Base-by-base conservation (phyloP, 495 filamentous ascomycete species). In the Annulohypoxylon nitens region DNA sequence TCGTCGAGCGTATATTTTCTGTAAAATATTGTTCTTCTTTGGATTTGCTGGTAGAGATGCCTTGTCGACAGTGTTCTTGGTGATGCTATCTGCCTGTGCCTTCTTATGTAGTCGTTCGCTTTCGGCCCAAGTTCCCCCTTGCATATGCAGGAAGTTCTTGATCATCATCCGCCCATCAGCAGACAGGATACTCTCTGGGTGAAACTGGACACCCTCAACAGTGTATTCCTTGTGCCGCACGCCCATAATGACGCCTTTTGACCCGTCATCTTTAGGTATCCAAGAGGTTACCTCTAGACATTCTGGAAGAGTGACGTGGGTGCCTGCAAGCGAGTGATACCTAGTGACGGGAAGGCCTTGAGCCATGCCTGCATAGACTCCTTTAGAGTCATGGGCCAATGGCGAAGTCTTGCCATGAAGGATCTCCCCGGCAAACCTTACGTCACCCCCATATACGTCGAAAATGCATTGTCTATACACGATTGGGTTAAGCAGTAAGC, bases 241-340 rank as follows among this genome's bases (percentile, higher is more conserved):
- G 18, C 96, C 96, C 96, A 98, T 98, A 70, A 99, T 99, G 51
- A 98, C 89, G 10, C 90, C 89, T 70, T 90, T 91, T 16, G 84
- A 89, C 57, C 82, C 83, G 53, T 87, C 84, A n/a, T 85, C 85
- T 39, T 90, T 91, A n/a, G 88, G 83, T 16, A 91, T 91, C 90
- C 91, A 95, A n/a, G 97, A 97, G 0, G 93, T 91, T 12, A 98
- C 91, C 80, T 98, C 93, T 59, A 99, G 87, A 55, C 89, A 93
- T 20, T 92, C 87, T 6, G 96, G 96, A 25, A 99, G 87, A 6
- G 94, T 97, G 2, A 92, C 88, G 65, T 96, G 93, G 0, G 94
- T 98, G 61, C 96, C 96, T 11, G 96, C 96, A 4, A 99, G 89
- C 0, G 97, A 98, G 82, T 99, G 96, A 79, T 99, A 99, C 51